phyloP scores from a whole-genome alignment of 2,329 filamentous ascomycete genomes.

The Elsinoe australis region DNA sequence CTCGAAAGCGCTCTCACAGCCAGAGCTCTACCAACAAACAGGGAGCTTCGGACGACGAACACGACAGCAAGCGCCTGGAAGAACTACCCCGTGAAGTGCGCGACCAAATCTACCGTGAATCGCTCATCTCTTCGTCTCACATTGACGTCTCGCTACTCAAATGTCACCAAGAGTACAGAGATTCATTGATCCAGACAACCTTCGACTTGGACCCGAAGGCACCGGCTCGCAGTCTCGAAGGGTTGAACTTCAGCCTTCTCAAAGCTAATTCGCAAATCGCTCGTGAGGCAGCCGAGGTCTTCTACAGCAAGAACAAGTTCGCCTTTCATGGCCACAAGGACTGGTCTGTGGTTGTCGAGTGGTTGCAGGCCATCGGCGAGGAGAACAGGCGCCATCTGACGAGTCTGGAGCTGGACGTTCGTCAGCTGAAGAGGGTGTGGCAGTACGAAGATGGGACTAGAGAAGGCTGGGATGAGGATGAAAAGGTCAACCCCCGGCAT shows the following conservation, averaged over 20 bases:
- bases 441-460: conserved; percentile 4
- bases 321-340: conserved; percentile 7
- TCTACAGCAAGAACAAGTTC: conserved; percentile 15
- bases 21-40: neutral
- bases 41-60: neutral
- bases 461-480: neutral
- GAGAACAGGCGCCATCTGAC: conserved; percentile 3
- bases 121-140: neutral
- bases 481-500: neutral
- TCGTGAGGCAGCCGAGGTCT: conserved; percentile 5
- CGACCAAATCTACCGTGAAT: conserved; percentile 3
- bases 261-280: neutral
- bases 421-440: neutral
- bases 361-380: conserved; percentile 11
- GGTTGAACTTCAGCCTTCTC: conserved; percentile 1
- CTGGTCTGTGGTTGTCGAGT: conserved; percentile 2
- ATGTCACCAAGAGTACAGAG: neutral
- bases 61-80: neutral
- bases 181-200: neutral
- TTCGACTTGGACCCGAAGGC: neutral
- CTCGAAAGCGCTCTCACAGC: neutral
- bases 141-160: neutral
- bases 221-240: neutral
- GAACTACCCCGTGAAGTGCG: conserved; percentile 6
- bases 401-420: conserved; percentile 4